Conservation (phyloP, 1,139 yeast species). For the Yamadazyma siamensis region DNA sequence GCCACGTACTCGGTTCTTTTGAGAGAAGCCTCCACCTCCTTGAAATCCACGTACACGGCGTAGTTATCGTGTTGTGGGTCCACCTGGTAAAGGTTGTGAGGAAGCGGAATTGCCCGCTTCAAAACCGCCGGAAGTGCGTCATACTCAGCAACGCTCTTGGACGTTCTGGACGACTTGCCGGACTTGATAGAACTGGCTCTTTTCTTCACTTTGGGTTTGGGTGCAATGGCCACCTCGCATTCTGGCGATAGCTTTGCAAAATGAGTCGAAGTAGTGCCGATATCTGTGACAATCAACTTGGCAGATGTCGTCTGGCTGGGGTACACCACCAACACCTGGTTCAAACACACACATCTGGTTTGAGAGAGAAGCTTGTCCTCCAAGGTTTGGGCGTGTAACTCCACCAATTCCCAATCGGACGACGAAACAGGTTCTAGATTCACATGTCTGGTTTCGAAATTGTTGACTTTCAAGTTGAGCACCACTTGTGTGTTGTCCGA, state of each 20-base stretch:
- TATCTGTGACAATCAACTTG: conserved; percentile 56
- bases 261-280: conserved; percentile 46
- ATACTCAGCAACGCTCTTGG: conserved; percentile 26
- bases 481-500: conserved; percentile 41
- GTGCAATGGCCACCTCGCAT: conserved; percentile 82
- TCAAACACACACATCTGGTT: conserved; percentile 66
- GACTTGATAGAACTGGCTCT: conserved; percentile 21
- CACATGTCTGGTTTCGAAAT: conserved; percentile 55
- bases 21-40: conserved; percentile 23
- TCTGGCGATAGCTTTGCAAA: conserved; percentile 66
- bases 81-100: conserved; percentile 37
- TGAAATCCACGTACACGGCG: conserved; percentile 44
- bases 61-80: conserved; percentile 25
- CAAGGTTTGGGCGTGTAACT: conserved; percentile 71
- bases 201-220: conserved; percentile 52
- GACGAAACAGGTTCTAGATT: conserved; percentile 74
- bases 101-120: conserved; percentile 55
- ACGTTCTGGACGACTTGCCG: conserved; percentile 30
- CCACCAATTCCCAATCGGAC: conserved; percentile 91
- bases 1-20: conserved; percentile 44
- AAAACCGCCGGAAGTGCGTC: conserved; percentile 37
- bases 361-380: conserved; percentile 78
- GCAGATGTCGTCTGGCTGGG: conserved; percentile 69
- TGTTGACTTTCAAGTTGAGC: conserved; percentile 41
- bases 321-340: conserved; percentile 65